Conservation (phyloP, 2,329 filamentous ascomycete genomes). For the Leptographium lundbergii region DNA sequence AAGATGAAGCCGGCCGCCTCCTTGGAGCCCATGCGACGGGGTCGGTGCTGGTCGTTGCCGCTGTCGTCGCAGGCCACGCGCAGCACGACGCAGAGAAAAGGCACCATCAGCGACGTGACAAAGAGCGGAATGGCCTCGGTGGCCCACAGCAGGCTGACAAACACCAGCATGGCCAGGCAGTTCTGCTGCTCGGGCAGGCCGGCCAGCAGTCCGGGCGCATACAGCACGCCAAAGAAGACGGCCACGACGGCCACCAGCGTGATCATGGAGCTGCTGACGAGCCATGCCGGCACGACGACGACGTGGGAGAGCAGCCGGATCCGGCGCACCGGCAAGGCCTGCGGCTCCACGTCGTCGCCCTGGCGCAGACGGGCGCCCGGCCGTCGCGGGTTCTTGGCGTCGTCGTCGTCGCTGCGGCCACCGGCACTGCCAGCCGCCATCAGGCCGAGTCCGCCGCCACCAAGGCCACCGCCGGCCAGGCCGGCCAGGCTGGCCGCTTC, state of each 20-base stretch:
- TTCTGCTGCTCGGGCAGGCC: slow-evolving; percentile 84
- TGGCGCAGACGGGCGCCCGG: slow-evolving; percentile 56
- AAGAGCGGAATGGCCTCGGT: slow-evolving; percentile 97
- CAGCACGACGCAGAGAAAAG: slow-evolving; percentile 81
- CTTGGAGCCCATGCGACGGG: slow-evolving; percentile 58
- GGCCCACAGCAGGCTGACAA: slow-evolving; percentile 90
- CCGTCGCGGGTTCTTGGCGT: slow-evolving; percentile 30
- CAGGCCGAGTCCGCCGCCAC: slow-evolving; percentile 4
- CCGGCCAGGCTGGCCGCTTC: slow-evolving; percentile 82
- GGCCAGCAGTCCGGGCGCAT: slow-evolving; percentile 47
- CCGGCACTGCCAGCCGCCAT: slow-evolving; percentile 5
- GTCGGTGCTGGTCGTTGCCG: slow-evolving; percentile 23
- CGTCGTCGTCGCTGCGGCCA: background rate
- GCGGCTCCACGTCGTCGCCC: slow-evolving; percentile 60
- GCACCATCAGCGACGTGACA: slow-evolving; percentile 86
- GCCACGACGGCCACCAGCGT: slow-evolving; percentile 57
- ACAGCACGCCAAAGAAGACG: slow-evolving; percentile 63
- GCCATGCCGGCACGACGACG: slow-evolving; percentile 65
- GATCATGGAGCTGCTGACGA: slow-evolving; percentile 71
- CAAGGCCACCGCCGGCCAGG: background rate
- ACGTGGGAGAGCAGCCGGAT: slow-evolving; percentile 45
- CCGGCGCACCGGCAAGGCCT: slow-evolving; percentile 5
- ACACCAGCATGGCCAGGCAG: slow-evolving; percentile 83
- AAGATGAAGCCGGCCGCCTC: slow-evolving; percentile 77
- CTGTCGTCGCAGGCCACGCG: slow-evolving; percentile 71